Base-by-base conservation (phyloP, 331 rosid genomes). In the Spiraea crenata region DNA sequence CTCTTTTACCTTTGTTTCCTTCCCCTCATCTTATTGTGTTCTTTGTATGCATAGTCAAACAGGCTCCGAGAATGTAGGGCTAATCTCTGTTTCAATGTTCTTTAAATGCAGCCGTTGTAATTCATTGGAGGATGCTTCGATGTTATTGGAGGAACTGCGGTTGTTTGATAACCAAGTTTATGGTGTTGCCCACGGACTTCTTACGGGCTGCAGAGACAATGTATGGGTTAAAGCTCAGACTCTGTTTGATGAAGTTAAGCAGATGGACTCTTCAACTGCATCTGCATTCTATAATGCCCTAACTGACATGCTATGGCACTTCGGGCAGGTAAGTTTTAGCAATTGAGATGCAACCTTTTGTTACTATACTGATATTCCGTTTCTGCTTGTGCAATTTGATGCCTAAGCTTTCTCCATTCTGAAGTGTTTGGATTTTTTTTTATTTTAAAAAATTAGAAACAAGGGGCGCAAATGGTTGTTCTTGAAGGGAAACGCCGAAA, bases 231-330 rank as follows among this genome's bases (percentile, higher is more conserved):
- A 70, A 66, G 99, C 99, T 68, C 86, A 80, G 57, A 77, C 82
- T 52, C 82, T 93, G 6, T 93, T 93, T 49, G 92, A 91, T 77
- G 96, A 93, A 83, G 87, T 93, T 19, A 89, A 71, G 85, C 91
- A 82, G n/a, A 87, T 90, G 97, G 99, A 93, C 80, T 79, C 86
- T 52, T 83, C 97, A 61, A 93, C 99, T 9, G 95, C 95, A 3
- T 89, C 99, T 58, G 97, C 97, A 9, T 93, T 93, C 73, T 91
- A 87, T 63, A 93, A 93, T 78, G 97, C 99, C 52, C 88, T 93
- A 49, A 91, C 99, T 12, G 99, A 93, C 76, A 93, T 93, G 99
- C 76, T 93, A 15, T 93, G 97, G 99, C 96, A 93, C 80, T 89
- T 86, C 50, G 97, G 97, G 60, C 99, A 93, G 96, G 99, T 93